These are phyloP conservation scores for Vaccinium darrowii DNA, from an alignment of 148 eudicot species.

Conservation along the genomic window DNA sequence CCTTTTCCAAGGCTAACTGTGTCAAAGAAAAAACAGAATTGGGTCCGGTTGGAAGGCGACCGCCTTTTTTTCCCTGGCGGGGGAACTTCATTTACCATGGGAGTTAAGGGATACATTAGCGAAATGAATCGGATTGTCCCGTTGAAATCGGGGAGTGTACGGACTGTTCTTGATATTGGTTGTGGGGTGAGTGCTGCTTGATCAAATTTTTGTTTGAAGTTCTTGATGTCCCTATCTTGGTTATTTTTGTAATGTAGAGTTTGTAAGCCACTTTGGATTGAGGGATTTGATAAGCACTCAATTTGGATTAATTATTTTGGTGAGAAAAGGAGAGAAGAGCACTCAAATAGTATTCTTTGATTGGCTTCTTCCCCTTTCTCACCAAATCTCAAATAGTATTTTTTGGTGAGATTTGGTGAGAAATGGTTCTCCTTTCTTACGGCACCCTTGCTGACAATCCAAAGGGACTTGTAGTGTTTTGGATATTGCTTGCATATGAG, in stretches of 20 bases:
- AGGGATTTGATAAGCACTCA: no score
- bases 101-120: conserved; percentile 41
- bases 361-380: no score
- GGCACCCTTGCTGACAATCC: no score
- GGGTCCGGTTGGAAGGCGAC: conserved; percentile 49
- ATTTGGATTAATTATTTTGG: no score
- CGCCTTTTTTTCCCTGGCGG: conserved; percentile 55
- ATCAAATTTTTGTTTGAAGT: background rate
- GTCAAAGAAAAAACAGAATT: conserved; percentile 45
- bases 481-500: background rate
- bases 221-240: background rate
- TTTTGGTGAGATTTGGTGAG: no score
- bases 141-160: conserved; percentile 38
- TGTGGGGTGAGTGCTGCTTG: conserved; percentile 49
- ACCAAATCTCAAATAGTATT: no score
- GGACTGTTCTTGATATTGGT: conserved; percentile 59
- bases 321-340: no score
- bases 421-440: no score
- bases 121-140: conserved; percentile 36
- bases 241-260: conserved; percentile 5
- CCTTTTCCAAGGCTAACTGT: conserved; percentile 38
- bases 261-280: no score
- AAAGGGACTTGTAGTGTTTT: background rate
- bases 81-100: conserved; percentile 50
- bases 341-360: no score